phyloP scores from a whole-genome alignment of 768 basidiomycete species.

The Ephemerocybe angulata region DNA sequence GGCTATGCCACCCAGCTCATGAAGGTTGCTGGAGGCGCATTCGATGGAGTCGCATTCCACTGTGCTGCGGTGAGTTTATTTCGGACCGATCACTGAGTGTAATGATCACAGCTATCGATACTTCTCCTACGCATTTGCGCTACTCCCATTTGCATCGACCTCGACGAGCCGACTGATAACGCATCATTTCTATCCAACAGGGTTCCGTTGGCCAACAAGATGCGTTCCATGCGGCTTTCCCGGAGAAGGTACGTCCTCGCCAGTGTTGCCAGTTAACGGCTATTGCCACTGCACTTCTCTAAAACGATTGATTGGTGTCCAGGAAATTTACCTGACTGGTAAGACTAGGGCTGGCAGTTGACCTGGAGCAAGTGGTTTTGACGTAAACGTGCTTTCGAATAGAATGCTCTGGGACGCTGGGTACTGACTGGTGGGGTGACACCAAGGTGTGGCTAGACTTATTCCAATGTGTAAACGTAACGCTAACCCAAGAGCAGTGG shows the following conservation, averaged over 20 bases:
- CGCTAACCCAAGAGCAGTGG: slow-evolving; percentile 39
- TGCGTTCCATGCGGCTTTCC: slow-evolving; percentile 49
- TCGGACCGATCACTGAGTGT: no score
- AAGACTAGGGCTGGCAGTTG: slow-evolving; percentile 1
- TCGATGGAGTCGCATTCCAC: slow-evolving; percentile 66
- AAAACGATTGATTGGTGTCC: slow-evolving; percentile 3
- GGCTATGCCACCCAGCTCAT: slow-evolving; percentile 59
- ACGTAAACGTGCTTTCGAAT: slow-evolving; percentile 1
- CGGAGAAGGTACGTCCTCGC: slow-evolving; percentile 45
- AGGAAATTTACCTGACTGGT: slow-evolving; percentile 47
- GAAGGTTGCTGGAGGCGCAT: slow-evolving; percentile 50
- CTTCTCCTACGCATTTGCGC: not conserved
- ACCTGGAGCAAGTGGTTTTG: not conserved
- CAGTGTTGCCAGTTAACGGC: no score
- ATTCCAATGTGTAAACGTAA: not conserved
- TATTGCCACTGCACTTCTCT: not conserved
- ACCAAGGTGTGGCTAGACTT: slow-evolving; percentile 49
- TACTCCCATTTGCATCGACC: not conserved
- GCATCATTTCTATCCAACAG: no score
- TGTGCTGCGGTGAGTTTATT: slow-evolving; percentile 53
- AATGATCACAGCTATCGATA: not conserved
- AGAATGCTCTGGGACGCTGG: slow-evolving; percentile 61
- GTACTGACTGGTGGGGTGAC: slow-evolving; percentile 72
- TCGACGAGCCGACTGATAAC: no score
- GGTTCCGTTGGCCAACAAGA: slow-evolving; percentile 50